Evolutionary conservation across 1,284 basidiomycete species (phyloP), one percentile per base, ranked within the genome.

Genomic region (Crucibulum parvulum): DNA sequence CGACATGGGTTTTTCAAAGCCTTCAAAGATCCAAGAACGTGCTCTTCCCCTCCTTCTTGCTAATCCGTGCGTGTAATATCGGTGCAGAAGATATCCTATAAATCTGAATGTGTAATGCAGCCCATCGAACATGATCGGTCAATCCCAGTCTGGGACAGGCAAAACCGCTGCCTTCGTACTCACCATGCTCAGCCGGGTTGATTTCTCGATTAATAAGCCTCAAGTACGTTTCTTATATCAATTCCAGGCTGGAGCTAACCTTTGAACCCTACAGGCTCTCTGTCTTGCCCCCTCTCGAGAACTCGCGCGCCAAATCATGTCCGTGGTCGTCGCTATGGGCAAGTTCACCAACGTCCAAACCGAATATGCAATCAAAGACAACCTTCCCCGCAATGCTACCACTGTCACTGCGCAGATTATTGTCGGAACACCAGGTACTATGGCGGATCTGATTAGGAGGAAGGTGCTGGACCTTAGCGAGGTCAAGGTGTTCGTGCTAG

Each of bases 91-190:
- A 8, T 16, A 43, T 55, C 58, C 37, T 51, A 35, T 15, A 1
- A 13, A 13, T 35, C 60, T 48, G 56, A 50, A 55, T 39, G 37
- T 53, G 60, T 41, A 59, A 10, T 57, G 37, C 62, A 98, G 96
- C 16, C 93, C 96, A 7, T 91, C 91, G 59, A 99, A 99, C 79
- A 97, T 99, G 91, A 99, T 99, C 75, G 98, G 96, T 9, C 98
- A 99, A 80, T 98, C 96, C 53, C 98, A 99, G 75, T 99, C 98
- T 31, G 98, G 98, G 46, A 99, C 98, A 7, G 98, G 98, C 58
- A 99, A 99, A 82, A 99, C 98, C 4, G 98, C 98, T 6, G 98
- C 98, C 2, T 99, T 99, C 75, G 94, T 96, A 11, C 84, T 99
- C 57, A 96, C 96, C 35, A 99, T 99, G 96, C 87, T 99, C 24